Evolutionary conservation across 2,329 filamentous ascomycete genomes (phyloP).

Genomic region (Pezicula rhizophila): DNA sequence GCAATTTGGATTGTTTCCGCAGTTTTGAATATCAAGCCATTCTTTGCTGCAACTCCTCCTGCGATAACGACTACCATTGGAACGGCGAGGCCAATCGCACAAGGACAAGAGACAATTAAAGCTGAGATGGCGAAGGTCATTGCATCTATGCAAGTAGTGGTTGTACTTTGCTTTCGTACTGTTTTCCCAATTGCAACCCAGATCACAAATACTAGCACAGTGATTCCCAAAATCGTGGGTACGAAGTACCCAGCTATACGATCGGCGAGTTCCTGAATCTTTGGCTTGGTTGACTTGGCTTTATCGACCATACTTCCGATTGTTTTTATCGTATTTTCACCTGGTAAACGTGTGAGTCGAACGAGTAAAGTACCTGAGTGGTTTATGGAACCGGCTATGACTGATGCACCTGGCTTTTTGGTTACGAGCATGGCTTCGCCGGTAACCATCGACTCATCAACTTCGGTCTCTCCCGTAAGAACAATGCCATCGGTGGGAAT

Average conservation of each 20-base stretch:
- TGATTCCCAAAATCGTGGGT: slow-evolving; percentile 54
- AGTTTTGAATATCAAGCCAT: slow-evolving; percentile 65
- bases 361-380: slow-evolving; percentile 54
- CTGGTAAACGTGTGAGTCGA: slow-evolving; percentile 53
- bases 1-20: slow-evolving; percentile 58
- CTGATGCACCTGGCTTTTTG: slow-evolving; percentile 45
- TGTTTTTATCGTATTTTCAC: slow-evolving; percentile 64
- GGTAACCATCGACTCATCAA: slow-evolving; percentile 75
- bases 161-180: slow-evolving; percentile 33
- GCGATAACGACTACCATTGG: slow-evolving; percentile 74
- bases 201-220: slow-evolving; percentile 51
- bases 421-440: slow-evolving; percentile 59
- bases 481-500: slow-evolving; percentile 68
- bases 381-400: slow-evolving; percentile 68
- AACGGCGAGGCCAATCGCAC: slow-evolving; percentile 63
- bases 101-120: slow-evolving; percentile 67
- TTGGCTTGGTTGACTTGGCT: slow-evolving; percentile 62
- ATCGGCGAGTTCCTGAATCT: slow-evolving; percentile 63
- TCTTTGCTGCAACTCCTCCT: slow-evolving; percentile 57
- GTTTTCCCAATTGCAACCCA: slow-evolving; percentile 58
- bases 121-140: slow-evolving; percentile 69
- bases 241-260: slow-evolving; percentile 63
- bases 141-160: slow-evolving; percentile 49
- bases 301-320: slow-evolving; percentile 69
- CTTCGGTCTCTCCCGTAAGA: slow-evolving; percentile 54